Percentiles rank a stretch among this genome's conserved stretches.
Evolutionary conservation across 139 green algal species (phyloP).

Genomic region (Tetraselmis chui): DNA sequence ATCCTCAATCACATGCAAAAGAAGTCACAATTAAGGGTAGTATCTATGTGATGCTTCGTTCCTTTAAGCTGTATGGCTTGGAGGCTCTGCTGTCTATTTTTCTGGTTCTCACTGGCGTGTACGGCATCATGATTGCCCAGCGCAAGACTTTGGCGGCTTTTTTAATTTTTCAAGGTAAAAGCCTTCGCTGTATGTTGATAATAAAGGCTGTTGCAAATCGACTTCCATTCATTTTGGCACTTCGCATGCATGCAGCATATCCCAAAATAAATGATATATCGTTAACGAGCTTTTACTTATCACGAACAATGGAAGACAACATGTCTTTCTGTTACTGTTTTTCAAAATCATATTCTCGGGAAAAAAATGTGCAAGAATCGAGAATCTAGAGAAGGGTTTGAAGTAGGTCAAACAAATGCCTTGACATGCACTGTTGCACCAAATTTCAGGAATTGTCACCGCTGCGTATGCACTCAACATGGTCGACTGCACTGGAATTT

Average conservation of each 20-base stretch:
- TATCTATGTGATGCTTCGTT: conserved; percentile 12
- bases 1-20: conserved; percentile 29
- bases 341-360: no score
- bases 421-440: background rate
- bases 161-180: conserved; percentile 52
- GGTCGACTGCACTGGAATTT: background rate
- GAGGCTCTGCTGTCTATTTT: conserved; percentile 64
- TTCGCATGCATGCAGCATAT: background rate
- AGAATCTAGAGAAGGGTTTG: no score
- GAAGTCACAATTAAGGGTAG: conserved; percentile 26
- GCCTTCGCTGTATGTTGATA: background rate
- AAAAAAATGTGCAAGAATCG: no score
- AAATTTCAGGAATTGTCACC: background rate
- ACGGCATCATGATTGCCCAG: conserved; percentile 49
- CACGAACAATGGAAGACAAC: background rate
- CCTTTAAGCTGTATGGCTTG: conserved; percentile 46
- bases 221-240: background rate
- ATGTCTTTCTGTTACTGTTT: background rate
- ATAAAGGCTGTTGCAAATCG: background rate
- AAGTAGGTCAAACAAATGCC: no score
- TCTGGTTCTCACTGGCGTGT: conserved; percentile 45
- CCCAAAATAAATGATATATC: background rate
- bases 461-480: background rate
- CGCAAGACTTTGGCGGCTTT: conserved; percentile 60
- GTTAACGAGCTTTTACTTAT: background rate